Conservation (phyloP, 2,329 filamentous ascomycete genomes). For the Colletotrichum sp. region DNA sequence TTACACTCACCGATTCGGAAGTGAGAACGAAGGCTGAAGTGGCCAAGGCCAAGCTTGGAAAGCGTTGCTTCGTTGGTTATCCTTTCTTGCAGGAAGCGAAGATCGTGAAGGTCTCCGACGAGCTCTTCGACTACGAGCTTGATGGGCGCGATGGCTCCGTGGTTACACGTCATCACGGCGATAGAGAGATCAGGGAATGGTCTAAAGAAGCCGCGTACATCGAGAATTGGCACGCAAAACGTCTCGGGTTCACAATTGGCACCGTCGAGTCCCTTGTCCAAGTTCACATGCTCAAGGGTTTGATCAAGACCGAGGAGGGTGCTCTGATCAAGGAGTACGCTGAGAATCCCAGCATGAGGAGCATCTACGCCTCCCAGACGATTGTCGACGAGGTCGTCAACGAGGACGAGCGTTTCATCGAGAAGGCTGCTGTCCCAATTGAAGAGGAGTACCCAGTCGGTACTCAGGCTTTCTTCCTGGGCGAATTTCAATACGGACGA, state of each 20-base stretch:
- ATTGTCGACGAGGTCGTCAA: slow-evolving; percentile 90
- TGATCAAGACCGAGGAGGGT: slow-evolving; percentile 89
- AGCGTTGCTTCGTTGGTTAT: slow-evolving; percentile 89
- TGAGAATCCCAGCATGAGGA: slow-evolving; percentile 82
- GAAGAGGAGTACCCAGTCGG: slow-evolving; percentile 89
- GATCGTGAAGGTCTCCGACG: slow-evolving; percentile 87
- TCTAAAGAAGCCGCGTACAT: slow-evolving; percentile 83
- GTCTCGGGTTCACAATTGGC: slow-evolving; percentile 86
- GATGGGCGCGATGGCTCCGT: slow-evolving; percentile 69
- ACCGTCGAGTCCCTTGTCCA: slow-evolving; percentile 88
- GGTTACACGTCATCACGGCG: slow-evolving; percentile 72
- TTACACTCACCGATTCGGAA: slow-evolving; percentile 81
- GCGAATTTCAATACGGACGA: slow-evolving; percentile 90
- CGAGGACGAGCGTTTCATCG: slow-evolving; percentile 91
- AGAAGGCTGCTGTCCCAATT: slow-evolving; percentile 84
- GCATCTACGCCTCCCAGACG: slow-evolving; percentile 88
- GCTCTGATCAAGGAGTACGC: slow-evolving; percentile 93
- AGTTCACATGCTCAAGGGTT: slow-evolving; percentile 91
- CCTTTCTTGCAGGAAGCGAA: slow-evolving; percentile 95
- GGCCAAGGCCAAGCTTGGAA: slow-evolving; percentile 81
- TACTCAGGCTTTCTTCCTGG: slow-evolving; percentile 89
- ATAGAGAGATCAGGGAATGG: slow-evolving; percentile 81
- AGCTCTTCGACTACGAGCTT: slow-evolving; percentile 87
- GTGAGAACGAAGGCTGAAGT: slow-evolving; percentile 70
- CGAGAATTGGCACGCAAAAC: slow-evolving; percentile 88